A percentile compares a stretch with the other conserved stretches of the same genome.
phyloP scores from a whole-genome alignment of 345 rosid species.

The Rubroshorea leprosula region DNA sequence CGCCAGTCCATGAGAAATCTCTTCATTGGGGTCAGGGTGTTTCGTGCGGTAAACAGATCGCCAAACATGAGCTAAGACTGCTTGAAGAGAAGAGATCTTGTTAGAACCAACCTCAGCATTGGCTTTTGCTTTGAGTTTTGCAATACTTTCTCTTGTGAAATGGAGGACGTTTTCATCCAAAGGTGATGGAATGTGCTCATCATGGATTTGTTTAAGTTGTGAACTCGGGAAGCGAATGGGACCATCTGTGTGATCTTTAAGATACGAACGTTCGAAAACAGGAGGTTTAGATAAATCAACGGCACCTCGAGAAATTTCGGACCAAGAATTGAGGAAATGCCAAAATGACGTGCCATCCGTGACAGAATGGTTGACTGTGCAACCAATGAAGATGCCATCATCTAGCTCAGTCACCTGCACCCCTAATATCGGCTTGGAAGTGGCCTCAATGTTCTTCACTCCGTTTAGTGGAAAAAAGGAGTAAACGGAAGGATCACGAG shows the following conservation, averaged over 20 bases:
- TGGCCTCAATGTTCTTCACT: conserved; percentile 24
- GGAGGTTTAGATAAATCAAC: conserved; percentile 12
- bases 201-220: not conserved
- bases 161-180: conserved; percentile 25
- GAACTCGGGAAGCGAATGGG: conserved; percentile 19
- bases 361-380: conserved; percentile 26
- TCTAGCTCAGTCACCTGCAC: conserved; percentile 41
- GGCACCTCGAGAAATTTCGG: conserved; percentile 27
- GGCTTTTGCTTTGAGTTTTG: conserved; percentile 33
- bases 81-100: conserved; percentile 38
- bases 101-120: conserved; percentile 21
- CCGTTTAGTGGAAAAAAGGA: conserved; percentile 41
- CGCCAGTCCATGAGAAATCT: not conserved
- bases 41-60: conserved; percentile 10
- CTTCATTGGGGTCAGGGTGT: conserved; percentile 7
- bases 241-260: not conserved
- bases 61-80: conserved; percentile 34
- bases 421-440: conserved; percentile 31
- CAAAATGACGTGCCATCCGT: conserved; percentile 35
- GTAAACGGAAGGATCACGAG: conserved; percentile 12
- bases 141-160: conserved; percentile 24
- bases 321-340: conserved; percentile 44
- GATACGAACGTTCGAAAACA: conserved; percentile 8
- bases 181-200: not conserved
- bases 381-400: conserved; percentile 40